Base-by-base conservation (phyloP, 169 alveolate species). In the Plasmodium sp. region DNA sequence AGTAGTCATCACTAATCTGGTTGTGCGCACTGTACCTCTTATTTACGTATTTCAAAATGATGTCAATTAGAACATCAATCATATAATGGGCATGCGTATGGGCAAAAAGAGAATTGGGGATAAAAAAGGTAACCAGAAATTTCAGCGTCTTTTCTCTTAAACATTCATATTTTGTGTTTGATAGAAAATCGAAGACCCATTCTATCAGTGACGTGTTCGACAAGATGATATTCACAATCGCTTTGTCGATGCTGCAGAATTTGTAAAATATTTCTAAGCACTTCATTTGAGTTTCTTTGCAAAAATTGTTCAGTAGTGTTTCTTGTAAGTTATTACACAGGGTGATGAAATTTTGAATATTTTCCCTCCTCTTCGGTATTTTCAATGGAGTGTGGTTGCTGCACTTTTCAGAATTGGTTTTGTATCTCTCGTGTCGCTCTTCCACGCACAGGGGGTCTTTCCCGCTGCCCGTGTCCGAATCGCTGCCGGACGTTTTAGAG, bases 281-380 rank as follows among this genome's bases (percentile, higher is more conserved):
- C 82, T 90, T 90, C 90, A 90, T 90, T 62, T 90, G 94, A 80
- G 82, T 90, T 41, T 90, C 90, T 74, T 82, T 90, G 43, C 83
- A 80, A 90, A 90, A 80, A 80, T 90, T 43, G 62, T 90, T 90
- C 45, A 90, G 39, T 36, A 90, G 82, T 9, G 94, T 80, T 90
- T 90, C 94, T 80, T 90, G 94, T 90, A 90, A 62, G 82, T 90
- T 90, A 67, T 90, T 88, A 81, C 94, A 90, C 43, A 90, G 74
- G 22, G 73, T 90, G 33, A 90, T 80, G 51, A 90, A 90, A 90
- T 80, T 79, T 1, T 80, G 94, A 3, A 71, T 74, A 36, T 81
- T 43, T 43, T 74, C 90, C 22, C 58, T 72, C 39, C 51, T 74
- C 54, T 90, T 81, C 36, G 36, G 54, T 51, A 62, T 31, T 18